Evolutionary conservation across 2,329 filamentous ascomycete species (phyloP).

Genomic region (Microthyrium microscopicum): DNA sequence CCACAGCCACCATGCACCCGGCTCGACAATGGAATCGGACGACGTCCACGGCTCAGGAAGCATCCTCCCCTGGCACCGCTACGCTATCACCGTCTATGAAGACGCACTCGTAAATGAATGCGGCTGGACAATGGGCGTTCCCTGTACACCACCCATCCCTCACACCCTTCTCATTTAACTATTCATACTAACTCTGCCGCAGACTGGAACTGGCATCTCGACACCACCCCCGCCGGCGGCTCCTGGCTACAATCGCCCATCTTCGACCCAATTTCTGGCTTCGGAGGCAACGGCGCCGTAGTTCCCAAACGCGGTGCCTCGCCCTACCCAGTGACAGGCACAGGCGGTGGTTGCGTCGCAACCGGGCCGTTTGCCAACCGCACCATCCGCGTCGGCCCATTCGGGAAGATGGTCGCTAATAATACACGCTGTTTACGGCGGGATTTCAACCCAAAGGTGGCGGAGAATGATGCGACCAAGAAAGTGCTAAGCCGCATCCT

Average conservation of each 20-base stretch:
- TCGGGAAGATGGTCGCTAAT: conserved; percentile 1
- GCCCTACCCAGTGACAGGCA: not conserved
- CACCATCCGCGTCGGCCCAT: not conserved
- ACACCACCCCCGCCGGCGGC: conserved; percentile 9
- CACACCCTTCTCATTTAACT: too few species aligned
- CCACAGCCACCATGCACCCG: not conserved
- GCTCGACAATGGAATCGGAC: not conserved
- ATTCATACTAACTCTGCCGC: conserved; percentile 25
- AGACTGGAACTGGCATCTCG: conserved; percentile 4
- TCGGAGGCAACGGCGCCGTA: conserved; percentile 16
- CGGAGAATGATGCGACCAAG: not conserved
- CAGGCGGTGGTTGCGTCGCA: not conserved
- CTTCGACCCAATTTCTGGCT: conserved; percentile 18
- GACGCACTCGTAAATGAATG: conserved; percentile 25
- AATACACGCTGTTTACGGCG: conserved; percentile 3
- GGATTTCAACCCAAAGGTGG: not conserved
- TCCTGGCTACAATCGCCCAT: conserved; percentile 13
- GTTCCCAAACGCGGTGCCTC: too few species aligned
- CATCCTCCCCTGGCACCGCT: conserved; percentile 27
- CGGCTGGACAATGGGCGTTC: too few species aligned
- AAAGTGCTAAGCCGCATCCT: not conserved
- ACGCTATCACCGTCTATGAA: conserved; percentile 26
- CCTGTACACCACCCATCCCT: too few species aligned
- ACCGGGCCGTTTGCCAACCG: not conserved
- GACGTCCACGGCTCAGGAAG: conserved; percentile 9